Evolutionary conservation across 331 rosid species (phyloP), one percentile per base, ranked within the genome.

Genomic region (Pyrus hybrid): DNA sequence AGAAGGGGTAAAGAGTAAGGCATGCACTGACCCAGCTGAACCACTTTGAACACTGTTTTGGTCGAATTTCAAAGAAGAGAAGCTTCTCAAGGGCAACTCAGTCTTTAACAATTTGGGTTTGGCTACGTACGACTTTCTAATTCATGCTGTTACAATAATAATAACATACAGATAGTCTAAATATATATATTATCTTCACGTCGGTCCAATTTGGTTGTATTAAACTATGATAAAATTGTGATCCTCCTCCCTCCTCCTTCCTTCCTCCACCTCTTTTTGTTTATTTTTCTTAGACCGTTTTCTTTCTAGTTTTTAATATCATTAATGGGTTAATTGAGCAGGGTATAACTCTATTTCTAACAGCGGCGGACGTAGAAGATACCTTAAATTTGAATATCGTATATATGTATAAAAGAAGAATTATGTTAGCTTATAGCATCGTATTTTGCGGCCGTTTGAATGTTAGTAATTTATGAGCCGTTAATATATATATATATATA

Each of bases 61-160:
- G 92, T 90, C 88, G 70, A 81, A 83, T 73, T 89, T 82, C 84
- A 81, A 56, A 76, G 67, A 61, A 56, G 69, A 72, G 69, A 81
- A 74, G 63, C 70, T 74, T 84, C 81, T 54, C 10, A 7, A 18
- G 26, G 25, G 77, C 28, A 73, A 23, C 47, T 76, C 32, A 41
- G 86, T 85, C 77, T 43, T 41, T 71, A 51, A 63, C 68, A 33
- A 80, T 80, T 60, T 70, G 68, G 86, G 80, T 83, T 20, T 16
- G n/a, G 5, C 62, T 71, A 63, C 33, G 68, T 57, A 62, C 69
- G 81, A 84, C 86, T 68, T 57, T 69, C 82, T 32, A 45, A 32
- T 33, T 47, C 26, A 12, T 80, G 49, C 35, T 5, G 14, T 16
- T 13, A 14, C 8, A 57, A 10, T 49, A 41, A 49, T 17, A 25